These are phyloP conservation scores for Rhodosporidiobolus odoratus DNA, from an alignment of 768 basidiomycete species.

Conservation along the genomic window DNA sequence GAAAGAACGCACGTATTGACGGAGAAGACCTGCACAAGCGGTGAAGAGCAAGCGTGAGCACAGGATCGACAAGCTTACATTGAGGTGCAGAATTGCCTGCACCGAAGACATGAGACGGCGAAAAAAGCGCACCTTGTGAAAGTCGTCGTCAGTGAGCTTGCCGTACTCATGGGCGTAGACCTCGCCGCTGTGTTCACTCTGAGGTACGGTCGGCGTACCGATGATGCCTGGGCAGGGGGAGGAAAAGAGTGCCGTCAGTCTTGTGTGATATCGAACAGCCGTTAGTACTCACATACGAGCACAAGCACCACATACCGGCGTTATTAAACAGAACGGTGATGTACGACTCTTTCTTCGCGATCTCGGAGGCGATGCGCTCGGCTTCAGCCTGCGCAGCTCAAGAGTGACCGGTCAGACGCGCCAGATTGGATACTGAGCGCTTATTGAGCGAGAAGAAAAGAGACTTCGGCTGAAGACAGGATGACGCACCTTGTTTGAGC, in stretches of 20 bases:
- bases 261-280: too few relatives aligned
- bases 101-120: not conserved
- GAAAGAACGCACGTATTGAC: slow-evolving; percentile 22
- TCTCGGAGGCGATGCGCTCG: not conserved
- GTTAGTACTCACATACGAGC: not conserved
- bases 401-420: not conserved
- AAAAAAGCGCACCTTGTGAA: slow-evolving; percentile 30
- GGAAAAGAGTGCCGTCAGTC: too few relatives aligned
- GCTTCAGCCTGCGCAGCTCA: slow-evolving; percentile 21
- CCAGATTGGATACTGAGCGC: not conserved
- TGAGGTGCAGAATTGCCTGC: too few relatives aligned
- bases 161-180: slow-evolving; percentile 50
- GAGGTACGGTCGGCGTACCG: not conserved
- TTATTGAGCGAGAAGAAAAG: not conserved
- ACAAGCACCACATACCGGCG: not conserved
- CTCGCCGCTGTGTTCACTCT: slow-evolving; percentile 43
- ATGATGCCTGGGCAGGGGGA: slow-evolving; percentile 10
- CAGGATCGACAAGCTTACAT: too few relatives aligned
- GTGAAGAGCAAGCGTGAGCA: not conserved
- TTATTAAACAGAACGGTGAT: slow-evolving; percentile 27
- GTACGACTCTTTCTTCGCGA: slow-evolving; percentile 12
- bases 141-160: slow-evolving; percentile 49
- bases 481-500: slow-evolving; percentile 40
- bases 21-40: slow-evolving; percentile 41
- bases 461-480: too few relatives aligned